These are phyloP conservation scores for Boletus coccyginus DNA, from an alignment of 768 basidiomycete genomes.

Conservation along the genomic window DNA sequence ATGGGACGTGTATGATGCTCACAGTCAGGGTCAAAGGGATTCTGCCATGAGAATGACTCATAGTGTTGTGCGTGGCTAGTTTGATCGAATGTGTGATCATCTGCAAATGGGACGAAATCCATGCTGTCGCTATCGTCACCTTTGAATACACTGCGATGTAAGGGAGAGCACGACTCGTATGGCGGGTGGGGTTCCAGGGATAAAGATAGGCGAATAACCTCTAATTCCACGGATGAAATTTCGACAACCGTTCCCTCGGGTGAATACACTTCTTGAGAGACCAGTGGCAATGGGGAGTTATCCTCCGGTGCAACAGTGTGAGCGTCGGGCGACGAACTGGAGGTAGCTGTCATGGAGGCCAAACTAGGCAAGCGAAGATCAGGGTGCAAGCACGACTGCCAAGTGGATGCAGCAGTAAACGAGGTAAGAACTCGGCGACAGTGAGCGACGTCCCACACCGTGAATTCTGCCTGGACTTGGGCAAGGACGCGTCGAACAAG, in stretches of 20 bases:
- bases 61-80: slow-evolving; percentile 41
- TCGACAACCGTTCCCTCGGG: slow-evolving; percentile 11
- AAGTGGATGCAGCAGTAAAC: slow-evolving; percentile 16
- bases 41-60: slow-evolving; percentile 51
- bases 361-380: slow-evolving; percentile 5
- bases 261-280: slow-evolving; percentile 16
- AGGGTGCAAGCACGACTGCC: slow-evolving; percentile 11
- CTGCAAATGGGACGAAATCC: slow-evolving; percentile 60
- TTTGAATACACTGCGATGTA: slow-evolving; percentile 42
- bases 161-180: slow-evolving; percentile 60
- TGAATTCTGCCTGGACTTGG: slow-evolving; percentile 27
- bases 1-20: slow-evolving; percentile 13
- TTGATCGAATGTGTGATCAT: slow-evolving; percentile 54
- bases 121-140: slow-evolving; percentile 59
- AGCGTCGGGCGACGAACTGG: not conserved
- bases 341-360: not conserved
- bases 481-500: slow-evolving; percentile 18
- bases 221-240: slow-evolving; percentile 10
- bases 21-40: slow-evolving; percentile 41
- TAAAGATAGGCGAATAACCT: slow-evolving; percentile 10
- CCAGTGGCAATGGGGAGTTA: not conserved
- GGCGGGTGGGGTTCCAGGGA: slow-evolving; percentile 32
- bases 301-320: not conserved
- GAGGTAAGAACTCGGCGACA: slow-evolving; percentile 13
- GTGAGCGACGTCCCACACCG: slow-evolving; percentile 15